Percentiles rank a stretch among this genome's conserved stretches.
Conservation (phyloP, 495 filamentous ascomycete genomes). For the Hyphodiscus hymeniophilus region DNA sequence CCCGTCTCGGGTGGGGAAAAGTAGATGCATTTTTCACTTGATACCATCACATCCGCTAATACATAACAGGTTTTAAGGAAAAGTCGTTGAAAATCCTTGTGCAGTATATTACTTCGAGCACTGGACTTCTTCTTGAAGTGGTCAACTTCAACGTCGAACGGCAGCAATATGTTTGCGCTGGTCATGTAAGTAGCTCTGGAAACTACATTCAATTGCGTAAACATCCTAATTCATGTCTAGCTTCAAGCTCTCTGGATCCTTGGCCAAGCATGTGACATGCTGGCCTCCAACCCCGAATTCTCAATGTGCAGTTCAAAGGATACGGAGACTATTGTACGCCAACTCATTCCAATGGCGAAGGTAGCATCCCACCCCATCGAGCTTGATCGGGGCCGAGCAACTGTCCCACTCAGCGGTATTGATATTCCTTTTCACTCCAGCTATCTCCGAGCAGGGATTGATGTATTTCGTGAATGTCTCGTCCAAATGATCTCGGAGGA, state of each 20-base stretch:
- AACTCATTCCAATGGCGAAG: background rate
- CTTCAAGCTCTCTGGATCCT: background rate
- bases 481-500: slow-evolving; percentile 10
- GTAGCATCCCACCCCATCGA: slow-evolving; percentile 9
- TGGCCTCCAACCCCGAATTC: background rate
- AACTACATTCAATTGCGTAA: background rate
- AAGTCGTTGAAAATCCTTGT: background rate
- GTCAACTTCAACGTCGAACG: slow-evolving; percentile 34
- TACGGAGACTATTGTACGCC: too few species aligned
- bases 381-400: slow-evolving; percentile 24
- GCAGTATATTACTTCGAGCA: background rate
- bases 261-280: background rate
- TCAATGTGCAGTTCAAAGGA: background rate
- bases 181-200: slow-evolving; percentile 22
- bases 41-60: background rate
- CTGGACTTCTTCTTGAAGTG: slow-evolving; percentile 16
- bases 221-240: background rate
- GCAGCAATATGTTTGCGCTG: slow-evolving; percentile 38
- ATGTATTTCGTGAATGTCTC: slow-evolving; percentile 25
- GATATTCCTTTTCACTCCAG: slow-evolving; percentile 37
- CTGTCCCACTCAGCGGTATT: slow-evolving; percentile 33
- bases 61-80: background rate
- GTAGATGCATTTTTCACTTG: background rate
- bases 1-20: too few species aligned
- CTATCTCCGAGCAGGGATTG: slow-evolving; percentile 26